A percentile compares a stretch with the other conserved stretches of the same genome.
Evolutionary conservation across 768 basidiomycete genomes (phyloP).

Genomic region (Phylloporus sp.): DNA sequence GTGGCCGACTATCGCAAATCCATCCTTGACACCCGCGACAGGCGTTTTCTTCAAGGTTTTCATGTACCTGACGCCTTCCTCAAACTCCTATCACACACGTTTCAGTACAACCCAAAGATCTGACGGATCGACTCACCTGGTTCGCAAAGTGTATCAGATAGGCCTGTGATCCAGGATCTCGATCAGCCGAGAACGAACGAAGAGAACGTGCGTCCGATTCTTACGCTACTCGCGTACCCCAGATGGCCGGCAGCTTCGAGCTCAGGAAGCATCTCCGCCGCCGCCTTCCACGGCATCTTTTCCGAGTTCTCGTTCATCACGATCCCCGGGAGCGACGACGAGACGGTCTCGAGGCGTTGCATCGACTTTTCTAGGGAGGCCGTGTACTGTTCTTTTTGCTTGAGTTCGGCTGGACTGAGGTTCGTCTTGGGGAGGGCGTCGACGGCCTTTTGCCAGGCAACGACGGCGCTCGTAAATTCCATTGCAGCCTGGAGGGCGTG

Average conservation of each 20-base stretch:
- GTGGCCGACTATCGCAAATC: not conserved
- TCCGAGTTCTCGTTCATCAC: not conserved
- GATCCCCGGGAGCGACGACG: not conserved
- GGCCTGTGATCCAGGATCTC: not conserved
- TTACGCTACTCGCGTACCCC: not conserved
- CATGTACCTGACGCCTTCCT: not conserved
- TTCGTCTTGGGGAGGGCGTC: not conserved
- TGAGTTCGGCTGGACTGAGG: not conserved
- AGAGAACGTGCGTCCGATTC: not conserved
- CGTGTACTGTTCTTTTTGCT: not conserved
- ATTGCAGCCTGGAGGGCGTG: not conserved
- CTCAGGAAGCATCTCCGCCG: slow-evolving; percentile 3
- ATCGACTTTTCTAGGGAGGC: not conserved
- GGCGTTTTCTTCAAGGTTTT: not conserved
- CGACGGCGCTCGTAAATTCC: not conserved
- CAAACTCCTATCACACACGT: not conserved
- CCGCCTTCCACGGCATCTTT: not conserved
- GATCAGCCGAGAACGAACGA: not conserved
- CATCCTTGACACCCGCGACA: not conserved
- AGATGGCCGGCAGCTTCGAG: not conserved
- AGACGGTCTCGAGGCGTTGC: not conserved
- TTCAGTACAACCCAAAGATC: not conserved
- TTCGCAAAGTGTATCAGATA: not conserved
- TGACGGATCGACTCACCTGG: not conserved
- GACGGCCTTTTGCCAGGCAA: not conserved